Evolutionary conservation across 768 basidiomycete genomes (phyloP).

Genomic region (Kwoniella mangroviensis): DNA sequence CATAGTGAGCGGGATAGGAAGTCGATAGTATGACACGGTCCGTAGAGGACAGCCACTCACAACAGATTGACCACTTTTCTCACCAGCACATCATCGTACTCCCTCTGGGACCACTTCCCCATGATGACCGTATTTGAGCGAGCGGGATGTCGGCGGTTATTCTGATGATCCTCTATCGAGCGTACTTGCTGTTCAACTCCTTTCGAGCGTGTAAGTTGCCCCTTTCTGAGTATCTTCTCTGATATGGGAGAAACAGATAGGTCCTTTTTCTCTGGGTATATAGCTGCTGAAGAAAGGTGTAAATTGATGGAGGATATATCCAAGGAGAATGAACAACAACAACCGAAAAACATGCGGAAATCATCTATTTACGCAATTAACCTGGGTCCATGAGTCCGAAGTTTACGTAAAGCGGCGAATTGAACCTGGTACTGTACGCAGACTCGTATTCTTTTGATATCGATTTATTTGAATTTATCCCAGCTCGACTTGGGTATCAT

Average conservation of each 20-base stretch:
- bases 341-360: too few relatives aligned
- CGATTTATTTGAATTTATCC: constrained; percentile 15
- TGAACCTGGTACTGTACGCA: background rate
- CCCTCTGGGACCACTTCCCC: constrained; percentile 38
- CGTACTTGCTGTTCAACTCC: too few relatives aligned
- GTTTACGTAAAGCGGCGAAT: constrained; percentile 10
- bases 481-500: background rate
- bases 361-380: too few relatives aligned
- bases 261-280: too few relatives aligned
- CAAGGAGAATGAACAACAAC: background rate
- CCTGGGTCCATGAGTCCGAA: background rate
- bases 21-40: background rate
- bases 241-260: too few relatives aligned
- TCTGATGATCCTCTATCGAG: too few relatives aligned
- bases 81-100: constrained; percentile 34
- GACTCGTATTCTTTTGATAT: background rate
- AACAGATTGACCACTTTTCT: constrained; percentile 34
- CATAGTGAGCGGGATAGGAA: background rate
- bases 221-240: too few relatives aligned
- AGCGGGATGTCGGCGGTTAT: too few relatives aligned
- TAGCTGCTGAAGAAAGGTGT: background rate
- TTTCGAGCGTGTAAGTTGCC: too few relatives aligned
- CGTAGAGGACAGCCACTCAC: constrained; percentile 22
- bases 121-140: constrained; percentile 14
- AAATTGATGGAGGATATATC: background rate